Conservation (phyloP, 2,329 filamentous ascomycete species). For the Annulohypoxylon truncatum region DNA sequence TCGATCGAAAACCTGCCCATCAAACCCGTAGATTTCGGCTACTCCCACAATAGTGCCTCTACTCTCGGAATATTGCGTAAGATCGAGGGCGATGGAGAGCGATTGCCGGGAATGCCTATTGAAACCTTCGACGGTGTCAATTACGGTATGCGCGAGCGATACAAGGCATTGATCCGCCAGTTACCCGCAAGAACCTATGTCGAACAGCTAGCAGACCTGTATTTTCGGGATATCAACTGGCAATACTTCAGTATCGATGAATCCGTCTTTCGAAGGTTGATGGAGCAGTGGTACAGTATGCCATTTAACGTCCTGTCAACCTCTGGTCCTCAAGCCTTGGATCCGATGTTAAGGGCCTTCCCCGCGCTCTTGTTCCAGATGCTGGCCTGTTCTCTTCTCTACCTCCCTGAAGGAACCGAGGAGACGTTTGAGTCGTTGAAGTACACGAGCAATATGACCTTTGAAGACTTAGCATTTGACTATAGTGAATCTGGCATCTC, state of each 20-base stretch:
- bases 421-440: constrained; percentile 66
- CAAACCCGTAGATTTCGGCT: constrained; percentile 64
- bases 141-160: constrained; percentile 64
- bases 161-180: constrained; percentile 68
- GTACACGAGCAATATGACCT: constrained; percentile 68
- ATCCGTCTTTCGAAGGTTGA: constrained; percentile 61
- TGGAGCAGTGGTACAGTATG: constrained; percentile 65
- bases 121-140: constrained; percentile 51
- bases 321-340: constrained; percentile 62
- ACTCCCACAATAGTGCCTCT: constrained; percentile 60
- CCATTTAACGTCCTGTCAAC: constrained; percentile 64
- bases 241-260: constrained; percentile 68
- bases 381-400: constrained; percentile 65
- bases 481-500: constrained; percentile 69
- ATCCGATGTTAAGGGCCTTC: constrained; percentile 65
- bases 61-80: constrained; percentile 67
- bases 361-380: constrained; percentile 71
- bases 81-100: constrained; percentile 60
- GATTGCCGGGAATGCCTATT: constrained; percentile 50
- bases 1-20: constrained; percentile 53
- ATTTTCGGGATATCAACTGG: constrained; percentile 69
- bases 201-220: constrained; percentile 65
- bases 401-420: constrained; percentile 61
- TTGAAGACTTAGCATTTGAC: constrained; percentile 69
- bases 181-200: constrained; percentile 66